Conservation (phyloP, 345 rosid genomes). For the Garcia nutans region DNA sequence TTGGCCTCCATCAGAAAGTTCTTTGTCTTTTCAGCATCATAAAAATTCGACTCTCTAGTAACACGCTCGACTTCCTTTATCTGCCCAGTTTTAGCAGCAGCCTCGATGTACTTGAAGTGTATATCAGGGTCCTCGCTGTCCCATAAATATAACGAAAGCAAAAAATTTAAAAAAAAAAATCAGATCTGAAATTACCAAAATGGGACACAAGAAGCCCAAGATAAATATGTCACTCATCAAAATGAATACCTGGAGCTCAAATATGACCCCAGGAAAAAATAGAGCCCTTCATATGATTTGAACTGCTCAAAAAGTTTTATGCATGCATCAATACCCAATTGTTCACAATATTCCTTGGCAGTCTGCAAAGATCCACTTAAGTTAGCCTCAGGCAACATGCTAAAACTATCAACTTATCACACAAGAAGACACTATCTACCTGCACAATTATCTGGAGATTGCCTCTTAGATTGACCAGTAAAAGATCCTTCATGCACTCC, state of each 20-base stretch:
- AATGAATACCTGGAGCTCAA: conserved; percentile 76
- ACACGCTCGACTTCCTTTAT: conserved; percentile 99
- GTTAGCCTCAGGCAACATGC: conserved; percentile 2
- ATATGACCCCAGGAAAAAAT: conserved; percentile 96
- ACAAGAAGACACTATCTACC: conserved; percentile 42
- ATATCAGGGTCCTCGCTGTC: conserved; percentile 98
- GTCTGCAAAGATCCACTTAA: conserved; percentile 44
- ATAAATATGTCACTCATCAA: background rate
- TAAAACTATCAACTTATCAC: conserved; percentile 14
- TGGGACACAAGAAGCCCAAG: background rate
- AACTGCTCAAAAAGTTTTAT: conserved; percentile 96
- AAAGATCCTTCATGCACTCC: conserved; percentile 99
- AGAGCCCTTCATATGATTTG: conserved; percentile 95
- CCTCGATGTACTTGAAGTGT: conserved; percentile 97
- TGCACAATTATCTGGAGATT: conserved; percentile 99
- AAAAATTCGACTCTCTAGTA: conserved; percentile 92
- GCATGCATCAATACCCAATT: conserved; percentile 92
- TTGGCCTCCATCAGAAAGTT: conserved; percentile 98
- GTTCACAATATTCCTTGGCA: conserved; percentile 97
- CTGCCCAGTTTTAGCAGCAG: conserved; percentile 88
- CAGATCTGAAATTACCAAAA: conserved; percentile 3
- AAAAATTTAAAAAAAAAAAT: conserved; percentile 9
- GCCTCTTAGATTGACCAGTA: conserved; percentile 86
- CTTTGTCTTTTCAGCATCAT: conserved; percentile 94
- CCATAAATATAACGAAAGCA: conserved; percentile 5